phyloP scores from a whole-genome alignment of 2,329 filamentous ascomycete species.

The Pseudofabraea citricarpa region DNA sequence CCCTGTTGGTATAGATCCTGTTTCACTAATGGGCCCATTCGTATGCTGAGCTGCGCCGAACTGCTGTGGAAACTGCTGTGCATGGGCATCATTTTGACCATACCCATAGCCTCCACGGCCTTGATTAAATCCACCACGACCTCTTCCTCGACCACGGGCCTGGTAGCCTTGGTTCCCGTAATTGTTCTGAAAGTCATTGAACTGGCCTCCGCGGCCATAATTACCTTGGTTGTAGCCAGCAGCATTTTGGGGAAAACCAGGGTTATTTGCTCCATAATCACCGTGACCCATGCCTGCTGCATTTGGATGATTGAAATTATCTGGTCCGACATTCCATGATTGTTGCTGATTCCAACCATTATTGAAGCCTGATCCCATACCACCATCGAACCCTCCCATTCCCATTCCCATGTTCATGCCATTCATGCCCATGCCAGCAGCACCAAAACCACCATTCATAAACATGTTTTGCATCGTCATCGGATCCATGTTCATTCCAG shows the following conservation, averaged over 20 bases:
- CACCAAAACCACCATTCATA: constrained; percentile 73
- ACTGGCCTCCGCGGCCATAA: constrained; percentile 64
- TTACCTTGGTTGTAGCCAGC: constrained; percentile 79
- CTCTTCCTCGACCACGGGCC: constrained; percentile 32
- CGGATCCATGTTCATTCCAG: constrained; percentile 80
- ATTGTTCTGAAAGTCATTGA: constrained; percentile 68
- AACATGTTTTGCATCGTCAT: constrained; percentile 70
- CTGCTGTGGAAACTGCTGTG: constrained; percentile 25
- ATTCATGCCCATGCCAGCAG: constrained; percentile 75
- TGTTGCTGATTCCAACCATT: constrained; percentile 78
- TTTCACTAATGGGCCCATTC: constrained; percentile 24
- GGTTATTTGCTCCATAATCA: constrained; percentile 77
- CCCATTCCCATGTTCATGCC: constrained; percentile 74
- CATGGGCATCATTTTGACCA: constrained; percentile 23
- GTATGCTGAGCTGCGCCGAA: constrained; percentile 19
- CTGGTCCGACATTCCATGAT: constrained; percentile 78
- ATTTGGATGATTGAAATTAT: constrained; percentile 87
- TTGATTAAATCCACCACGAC: constrained; percentile 25
- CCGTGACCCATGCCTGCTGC: constrained; percentile 73
- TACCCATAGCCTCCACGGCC: constrained; percentile 11
- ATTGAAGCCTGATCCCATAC: constrained; percentile 58
- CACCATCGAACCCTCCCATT: constrained; percentile 61
- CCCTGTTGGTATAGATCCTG: constrained; percentile 22
- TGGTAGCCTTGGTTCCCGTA: constrained; percentile 55
- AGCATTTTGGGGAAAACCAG: constrained; percentile 56